phyloP scores from a whole-genome alignment of 768 basidiomycete genomes.

The Leccinellum luteum region DNA sequence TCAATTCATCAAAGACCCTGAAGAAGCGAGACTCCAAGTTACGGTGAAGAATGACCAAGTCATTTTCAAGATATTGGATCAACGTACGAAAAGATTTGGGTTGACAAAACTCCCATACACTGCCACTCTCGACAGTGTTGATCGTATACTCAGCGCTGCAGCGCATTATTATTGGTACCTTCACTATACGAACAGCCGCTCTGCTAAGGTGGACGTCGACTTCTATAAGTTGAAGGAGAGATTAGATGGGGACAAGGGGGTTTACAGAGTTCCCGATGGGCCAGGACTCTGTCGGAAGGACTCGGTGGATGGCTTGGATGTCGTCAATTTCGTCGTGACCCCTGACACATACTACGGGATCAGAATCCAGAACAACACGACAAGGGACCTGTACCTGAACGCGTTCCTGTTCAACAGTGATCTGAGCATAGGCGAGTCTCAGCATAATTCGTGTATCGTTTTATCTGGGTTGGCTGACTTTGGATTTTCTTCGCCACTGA shows the following conservation, averaged over 20 bases:
- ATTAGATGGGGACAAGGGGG: not conserved
- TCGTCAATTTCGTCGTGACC: conserved; percentile 24
- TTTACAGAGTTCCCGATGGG: not conserved
- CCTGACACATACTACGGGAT: conserved; percentile 32
- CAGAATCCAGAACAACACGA: conserved; percentile 34
- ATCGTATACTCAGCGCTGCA: conserved; percentile 7
- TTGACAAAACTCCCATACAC: not conserved
- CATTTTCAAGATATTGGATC: conserved; percentile 2
- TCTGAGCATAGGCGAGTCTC: conserved; percentile 33
- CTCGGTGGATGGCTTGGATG: not conserved
- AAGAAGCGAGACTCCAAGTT: conserved; percentile 5
- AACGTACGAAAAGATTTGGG: not conserved
- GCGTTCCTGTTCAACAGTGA: conserved; percentile 44
- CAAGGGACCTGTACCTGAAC: conserved; percentile 35
- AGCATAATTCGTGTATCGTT: not conserved
- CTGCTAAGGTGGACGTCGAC: conserved; percentile 5
- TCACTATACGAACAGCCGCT: not conserved
- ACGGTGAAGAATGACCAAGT: not conserved
- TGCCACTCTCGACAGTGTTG: not conserved
- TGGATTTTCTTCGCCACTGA: no score
- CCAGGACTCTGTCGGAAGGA: conserved; percentile 5
- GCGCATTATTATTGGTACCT: conserved; percentile 24
- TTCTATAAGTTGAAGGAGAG: conserved; percentile 6
- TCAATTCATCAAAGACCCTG: not conserved
- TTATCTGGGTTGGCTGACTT: not conserved